Evolutionary conservation across 345 rosid genomes (phyloP).

Genomic region (Salix arbutifolia): DNA sequence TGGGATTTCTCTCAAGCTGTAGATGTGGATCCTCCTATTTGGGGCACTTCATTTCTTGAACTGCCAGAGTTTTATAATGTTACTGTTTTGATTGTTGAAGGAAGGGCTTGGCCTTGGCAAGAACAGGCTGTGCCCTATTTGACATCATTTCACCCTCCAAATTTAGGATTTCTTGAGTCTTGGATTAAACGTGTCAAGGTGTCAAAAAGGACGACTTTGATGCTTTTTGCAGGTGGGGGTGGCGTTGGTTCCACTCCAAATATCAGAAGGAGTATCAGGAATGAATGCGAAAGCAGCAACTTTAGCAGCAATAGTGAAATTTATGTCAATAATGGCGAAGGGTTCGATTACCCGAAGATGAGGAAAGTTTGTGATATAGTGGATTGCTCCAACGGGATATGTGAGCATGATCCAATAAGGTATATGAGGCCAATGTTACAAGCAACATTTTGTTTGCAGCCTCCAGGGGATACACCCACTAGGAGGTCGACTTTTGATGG

Average conservation of each 20-base stretch:
- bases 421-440: slow-evolving; percentile 78
- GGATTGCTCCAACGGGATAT: slow-evolving; percentile 82
- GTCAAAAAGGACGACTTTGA: slow-evolving; percentile 48
- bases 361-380: slow-evolving; percentile 58
- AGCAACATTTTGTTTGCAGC: slow-evolving; percentile 78
- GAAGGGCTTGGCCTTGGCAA: slow-evolving; percentile 85
- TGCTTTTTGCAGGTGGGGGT: slow-evolving; percentile 91
- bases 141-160: slow-evolving; percentile 86
- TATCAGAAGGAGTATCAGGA: slow-evolving; percentile 74
- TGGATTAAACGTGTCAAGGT: slow-evolving; percentile 64
- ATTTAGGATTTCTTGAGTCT: slow-evolving; percentile 46
- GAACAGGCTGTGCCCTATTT: slow-evolving; percentile 89
- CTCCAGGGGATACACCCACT: slow-evolving; percentile 88
- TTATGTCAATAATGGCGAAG: background rate
- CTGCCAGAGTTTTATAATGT: slow-evolving; percentile 71
- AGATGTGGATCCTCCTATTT: slow-evolving; percentile 63
- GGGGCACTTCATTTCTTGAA: slow-evolving; percentile 93
- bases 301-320: background rate
- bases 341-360: slow-evolving; percentile 13
- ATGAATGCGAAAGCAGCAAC: slow-evolving; percentile 53
- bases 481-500: slow-evolving; percentile 80
- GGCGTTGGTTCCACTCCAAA: slow-evolving; percentile 57
- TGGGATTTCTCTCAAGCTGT: slow-evolving; percentile 89
- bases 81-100: slow-evolving; percentile 64
- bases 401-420: slow-evolving; percentile 83